phyloP scores from a whole-genome alignment of 441 rosid species.

The Lepidium campestre region DNA sequence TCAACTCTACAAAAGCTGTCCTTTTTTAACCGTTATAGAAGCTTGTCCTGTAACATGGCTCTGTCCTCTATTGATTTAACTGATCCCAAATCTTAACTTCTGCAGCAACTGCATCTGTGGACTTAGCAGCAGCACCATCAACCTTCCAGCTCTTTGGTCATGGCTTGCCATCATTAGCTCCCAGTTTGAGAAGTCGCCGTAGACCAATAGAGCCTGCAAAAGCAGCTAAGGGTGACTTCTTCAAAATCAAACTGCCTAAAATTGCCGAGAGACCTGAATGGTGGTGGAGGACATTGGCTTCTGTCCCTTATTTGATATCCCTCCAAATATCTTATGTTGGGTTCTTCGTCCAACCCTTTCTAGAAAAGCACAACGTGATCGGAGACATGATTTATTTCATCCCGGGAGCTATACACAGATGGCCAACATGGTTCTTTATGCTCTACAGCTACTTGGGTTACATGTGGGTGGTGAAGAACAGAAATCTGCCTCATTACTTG shows the following conservation, averaged over 20 bases:
- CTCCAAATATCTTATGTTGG: slow-evolving; percentile 73
- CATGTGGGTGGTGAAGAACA: slow-evolving; percentile 56
- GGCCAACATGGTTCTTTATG: slow-evolving; percentile 71
- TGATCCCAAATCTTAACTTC: slow-evolving; percentile 14
- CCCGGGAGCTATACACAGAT: slow-evolving; percentile 64
- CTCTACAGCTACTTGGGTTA: slow-evolving; percentile 48
- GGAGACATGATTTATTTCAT: slow-evolving; percentile 49
- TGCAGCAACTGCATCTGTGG: slow-evolving; percentile 18
- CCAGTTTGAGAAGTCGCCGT: background rate
- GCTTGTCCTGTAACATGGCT: background rate
- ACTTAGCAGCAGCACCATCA: slow-evolving; percentile 7
- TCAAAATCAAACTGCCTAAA: slow-evolving; percentile 43
- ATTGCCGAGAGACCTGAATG: slow-evolving; percentile 59
- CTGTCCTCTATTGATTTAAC: background rate
- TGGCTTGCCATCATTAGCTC: slow-evolving; percentile 15
- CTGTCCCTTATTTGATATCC: slow-evolving; percentile 61
- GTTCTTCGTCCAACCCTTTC: slow-evolving; percentile 51
- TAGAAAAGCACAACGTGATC: slow-evolving; percentile 41
- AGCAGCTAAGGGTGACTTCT: slow-evolving; percentile 39
- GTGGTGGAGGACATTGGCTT: slow-evolving; percentile 80
- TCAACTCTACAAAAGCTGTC: background rate
- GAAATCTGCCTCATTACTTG: slow-evolving; percentile 58
- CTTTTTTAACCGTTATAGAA: background rate
- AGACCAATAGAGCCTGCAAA: slow-evolving; percentile 10
- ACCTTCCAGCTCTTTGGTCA: slow-evolving; percentile 13